These are phyloP conservation scores for Arxiozyma heterogenica DNA, from an alignment of 1,139 yeast genomes.

Conservation along the genomic window DNA sequence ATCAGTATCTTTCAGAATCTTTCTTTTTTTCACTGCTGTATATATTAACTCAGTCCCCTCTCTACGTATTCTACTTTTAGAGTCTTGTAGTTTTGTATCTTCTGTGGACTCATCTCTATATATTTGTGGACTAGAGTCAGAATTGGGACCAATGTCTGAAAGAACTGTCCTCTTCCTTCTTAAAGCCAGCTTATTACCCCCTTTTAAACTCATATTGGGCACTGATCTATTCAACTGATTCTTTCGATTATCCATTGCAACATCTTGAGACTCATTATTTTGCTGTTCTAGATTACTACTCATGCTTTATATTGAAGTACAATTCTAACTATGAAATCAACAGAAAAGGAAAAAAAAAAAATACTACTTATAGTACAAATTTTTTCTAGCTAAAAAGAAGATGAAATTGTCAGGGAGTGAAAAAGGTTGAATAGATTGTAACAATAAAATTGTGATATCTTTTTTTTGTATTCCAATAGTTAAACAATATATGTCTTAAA, in stretches of 20 bases:
- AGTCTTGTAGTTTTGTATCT: neutral
- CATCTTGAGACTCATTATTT: neutral
- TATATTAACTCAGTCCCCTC: slow-evolving; percentile 6
- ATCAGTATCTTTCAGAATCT: neutral
- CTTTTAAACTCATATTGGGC: neutral
- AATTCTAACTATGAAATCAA: neutral
- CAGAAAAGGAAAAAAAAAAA: neutral
- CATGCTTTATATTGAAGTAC: neutral
- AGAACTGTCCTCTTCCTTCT: neutral
- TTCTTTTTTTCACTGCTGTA: neutral
- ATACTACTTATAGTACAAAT: no score
- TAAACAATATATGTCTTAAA: neutral
- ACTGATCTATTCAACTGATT: neutral
- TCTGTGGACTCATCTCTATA: neutral
- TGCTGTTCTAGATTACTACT: neutral
- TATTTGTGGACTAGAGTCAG: neutral
- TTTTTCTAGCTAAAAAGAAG: neutral
- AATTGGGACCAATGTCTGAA: neutral
- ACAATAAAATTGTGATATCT: neutral
- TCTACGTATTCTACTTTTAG: slow-evolving; percentile 4
- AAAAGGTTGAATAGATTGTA: neutral
- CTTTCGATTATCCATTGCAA: neutral
- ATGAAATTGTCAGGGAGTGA: no score
- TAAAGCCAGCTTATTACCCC: neutral
- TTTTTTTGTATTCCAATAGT: neutral